Percentiles rank a stretch among this genome's conserved stretches.
Evolutionary conservation across 2,329 filamentous ascomycete genomes (phyloP).

Genomic region (Fonsecaea monophora): DNA sequence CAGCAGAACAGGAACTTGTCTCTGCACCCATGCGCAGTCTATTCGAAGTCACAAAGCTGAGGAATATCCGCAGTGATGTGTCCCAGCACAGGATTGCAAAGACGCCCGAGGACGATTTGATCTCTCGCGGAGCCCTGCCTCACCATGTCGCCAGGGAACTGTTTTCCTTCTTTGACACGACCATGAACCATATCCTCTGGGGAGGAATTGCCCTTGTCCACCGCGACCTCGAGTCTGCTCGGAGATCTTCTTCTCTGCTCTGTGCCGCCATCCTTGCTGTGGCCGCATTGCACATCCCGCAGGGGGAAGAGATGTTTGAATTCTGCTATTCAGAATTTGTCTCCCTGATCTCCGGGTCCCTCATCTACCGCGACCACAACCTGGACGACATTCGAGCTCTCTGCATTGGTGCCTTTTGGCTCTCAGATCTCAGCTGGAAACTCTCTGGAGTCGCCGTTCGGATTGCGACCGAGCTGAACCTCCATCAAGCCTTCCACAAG

Average conservation of each 20-base stretch:
- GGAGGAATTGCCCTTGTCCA: conserved; percentile 59
- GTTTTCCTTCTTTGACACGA: conserved; percentile 59
- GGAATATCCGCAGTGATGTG: conserved; percentile 50
- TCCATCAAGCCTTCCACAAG: conserved; percentile 60
- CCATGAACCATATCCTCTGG: conserved; percentile 61
- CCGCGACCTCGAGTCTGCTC: conserved; percentile 57
- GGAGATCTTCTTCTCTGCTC: conserved; percentile 61
- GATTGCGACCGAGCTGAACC: conserved; percentile 63
- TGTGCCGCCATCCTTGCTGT: conserved; percentile 63
- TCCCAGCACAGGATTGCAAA: conserved; percentile 47
- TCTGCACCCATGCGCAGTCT: conserved; percentile 55
- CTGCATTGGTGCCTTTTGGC: conserved; percentile 67
- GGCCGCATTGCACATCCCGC: conserved; percentile 63
- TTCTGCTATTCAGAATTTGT: conserved; percentile 64
- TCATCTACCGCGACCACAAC: conserved; percentile 63
- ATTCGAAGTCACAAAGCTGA: conserved; percentile 60
- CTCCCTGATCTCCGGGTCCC: conserved; percentile 60
- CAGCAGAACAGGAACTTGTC: conserved; percentile 5
- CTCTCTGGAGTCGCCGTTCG: conserved; percentile 64
- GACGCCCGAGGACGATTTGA: conserved; percentile 56
- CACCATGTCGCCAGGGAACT: conserved; percentile 59
- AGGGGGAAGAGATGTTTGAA: conserved; percentile 58
- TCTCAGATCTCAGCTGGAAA: conserved; percentile 67
- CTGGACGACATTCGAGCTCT: conserved; percentile 65
- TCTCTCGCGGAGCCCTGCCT: conserved; percentile 56